These are phyloP conservation scores for Ottelia alismoides DNA, from an alignment of 106 monocot species.

Conservation along the genomic window DNA sequence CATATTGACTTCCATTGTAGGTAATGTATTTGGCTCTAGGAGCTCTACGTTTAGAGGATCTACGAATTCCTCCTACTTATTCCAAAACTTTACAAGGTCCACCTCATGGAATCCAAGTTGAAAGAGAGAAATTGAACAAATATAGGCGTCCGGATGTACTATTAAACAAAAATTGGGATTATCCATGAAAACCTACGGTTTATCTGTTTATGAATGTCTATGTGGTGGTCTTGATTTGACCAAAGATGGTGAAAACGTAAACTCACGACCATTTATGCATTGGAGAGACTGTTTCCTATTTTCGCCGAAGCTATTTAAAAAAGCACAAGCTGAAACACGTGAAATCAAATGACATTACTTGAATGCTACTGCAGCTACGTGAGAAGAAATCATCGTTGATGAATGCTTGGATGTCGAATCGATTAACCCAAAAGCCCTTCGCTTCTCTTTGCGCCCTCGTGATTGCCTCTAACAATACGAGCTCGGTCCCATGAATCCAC, in stretches of 20 bases:
- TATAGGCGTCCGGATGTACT: not conserved
- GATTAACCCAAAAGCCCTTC: too few relatives aligned
- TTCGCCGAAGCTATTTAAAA: slow-evolving; percentile 10
- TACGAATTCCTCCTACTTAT: slow-evolving; percentile 1
- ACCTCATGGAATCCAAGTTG: too few relatives aligned
- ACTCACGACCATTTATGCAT: slow-evolving; percentile 21
- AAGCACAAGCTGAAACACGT: slow-evolving; percentile 8
- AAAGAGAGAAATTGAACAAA: too few relatives aligned
- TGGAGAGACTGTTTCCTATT: slow-evolving; percentile 17
- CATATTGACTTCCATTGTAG: slow-evolving; percentile 16
- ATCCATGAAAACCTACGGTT: not conserved
- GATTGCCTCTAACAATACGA: too few relatives aligned
- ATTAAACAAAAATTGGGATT: not conserved
- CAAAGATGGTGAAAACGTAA: slow-evolving; percentile 15
- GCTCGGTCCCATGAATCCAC: too few relatives aligned
- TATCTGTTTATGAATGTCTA: slow-evolving; percentile 5
- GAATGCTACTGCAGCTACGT: slow-evolving; percentile 8
- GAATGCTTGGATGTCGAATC: too few relatives aligned
- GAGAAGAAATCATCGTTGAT: too few relatives aligned
- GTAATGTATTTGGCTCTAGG: slow-evolving; percentile 11
- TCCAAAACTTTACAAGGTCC: not conserved
- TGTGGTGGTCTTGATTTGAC: slow-evolving; percentile 9
- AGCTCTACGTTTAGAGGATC: slow-evolving; percentile 6
- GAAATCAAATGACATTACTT: slow-evolving; percentile 13
- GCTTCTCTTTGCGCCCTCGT: too few relatives aligned